Evolutionary conservation across 306 rosid species (phyloP), one percentile per base, ranked within the genome.

Genomic region (Begonia fuchsioides): DNA sequence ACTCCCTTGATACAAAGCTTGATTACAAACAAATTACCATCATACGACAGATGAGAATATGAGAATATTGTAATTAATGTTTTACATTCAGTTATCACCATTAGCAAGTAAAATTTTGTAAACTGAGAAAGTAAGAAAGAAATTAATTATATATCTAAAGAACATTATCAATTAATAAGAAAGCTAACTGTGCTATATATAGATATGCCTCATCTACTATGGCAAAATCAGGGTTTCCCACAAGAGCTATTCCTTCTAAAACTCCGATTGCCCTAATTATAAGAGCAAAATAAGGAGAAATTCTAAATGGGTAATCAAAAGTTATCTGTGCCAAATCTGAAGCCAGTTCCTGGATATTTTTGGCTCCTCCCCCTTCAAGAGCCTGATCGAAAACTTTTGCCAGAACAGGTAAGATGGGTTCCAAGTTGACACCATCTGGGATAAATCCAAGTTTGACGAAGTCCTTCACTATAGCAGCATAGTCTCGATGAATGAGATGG

Each of bases 371-470:
- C 32, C 97, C 97, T 77, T 90, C 97, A 58, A 90, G 83, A 58
- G 97, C 97, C 73, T 90, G 97, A 58, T 90, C 95, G 63, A 90
- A 90, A 60, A 90, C 97, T 76, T 84, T 90, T 52, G 94, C 97
- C 57, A 90, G 76, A 68, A 90, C 97, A 49, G 97, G 94, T 68
- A 90, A 68, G 69, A 90, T 84, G 15, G 97, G 97, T 61, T 90
- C 87, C 71, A 90, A 67, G 81, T 84, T 81, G 59, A 90, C 95
- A 3, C 97, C 97, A 57, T 90, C 95, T 11, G 93, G 80, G 53
- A 90, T 90, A 68, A 90, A 90, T 43, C 11, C 97, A 50, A 90
- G 97, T 69, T 72, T 90, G 35, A 84, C 95, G 19, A 90, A 90
- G 76, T 90, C 97, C 69, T 76, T 84, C 52, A 90, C 97, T 46